phyloP scores from a whole-genome alignment of 768 basidiomycete species.

The Tricholoma saponaceum region DNA sequence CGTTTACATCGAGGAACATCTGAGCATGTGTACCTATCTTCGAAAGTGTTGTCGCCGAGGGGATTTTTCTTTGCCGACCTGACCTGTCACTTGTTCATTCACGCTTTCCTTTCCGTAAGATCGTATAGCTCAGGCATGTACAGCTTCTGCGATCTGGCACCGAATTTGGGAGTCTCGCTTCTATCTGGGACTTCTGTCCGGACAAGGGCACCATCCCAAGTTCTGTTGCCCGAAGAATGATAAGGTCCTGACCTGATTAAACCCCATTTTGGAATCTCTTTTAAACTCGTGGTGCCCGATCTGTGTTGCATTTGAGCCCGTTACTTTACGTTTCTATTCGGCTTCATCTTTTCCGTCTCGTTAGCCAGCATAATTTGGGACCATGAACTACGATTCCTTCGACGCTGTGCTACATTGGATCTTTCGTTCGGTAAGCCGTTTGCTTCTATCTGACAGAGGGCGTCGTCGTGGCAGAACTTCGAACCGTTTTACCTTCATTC shows the following conservation, averaged over 20 bases:
- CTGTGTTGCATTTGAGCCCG: conserved; percentile 22
- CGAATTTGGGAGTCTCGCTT: conserved; percentile 25
- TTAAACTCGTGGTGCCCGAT: conserved; percentile 31
- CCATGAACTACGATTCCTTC: conserved; percentile 77
- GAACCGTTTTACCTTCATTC: not conserved
- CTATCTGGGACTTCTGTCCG: conserved; percentile 15
- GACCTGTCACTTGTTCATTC: conserved; percentile 17
- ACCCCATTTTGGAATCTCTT: conserved; percentile 26
- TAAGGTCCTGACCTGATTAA: conserved; percentile 23
- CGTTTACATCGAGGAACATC: conserved; percentile 19
- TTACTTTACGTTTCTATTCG: conserved; percentile 29
- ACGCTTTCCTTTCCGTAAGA: conserved; percentile 18
- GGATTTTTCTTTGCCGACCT: conserved; percentile 20
- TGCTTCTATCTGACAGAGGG: not conserved
- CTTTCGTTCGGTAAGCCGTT: conserved; percentile 58
- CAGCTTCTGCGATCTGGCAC: conserved; percentile 26
- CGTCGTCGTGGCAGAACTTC: not conserved
- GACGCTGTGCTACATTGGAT: conserved; percentile 79
- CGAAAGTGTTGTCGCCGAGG: conserved; percentile 15
- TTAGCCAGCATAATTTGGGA: conserved; percentile 29
- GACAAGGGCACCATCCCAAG: conserved; percentile 20
- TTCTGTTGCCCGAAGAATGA: conserved; percentile 28
- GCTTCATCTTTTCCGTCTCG: conserved; percentile 20
- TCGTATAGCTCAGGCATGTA: conserved; percentile 17
- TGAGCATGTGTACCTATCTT: conserved; percentile 18